Evolutionary conservation across 2,329 filamentous ascomycete genomes (phyloP).

Genomic region (Fonsecaea multimorphosa): DNA sequence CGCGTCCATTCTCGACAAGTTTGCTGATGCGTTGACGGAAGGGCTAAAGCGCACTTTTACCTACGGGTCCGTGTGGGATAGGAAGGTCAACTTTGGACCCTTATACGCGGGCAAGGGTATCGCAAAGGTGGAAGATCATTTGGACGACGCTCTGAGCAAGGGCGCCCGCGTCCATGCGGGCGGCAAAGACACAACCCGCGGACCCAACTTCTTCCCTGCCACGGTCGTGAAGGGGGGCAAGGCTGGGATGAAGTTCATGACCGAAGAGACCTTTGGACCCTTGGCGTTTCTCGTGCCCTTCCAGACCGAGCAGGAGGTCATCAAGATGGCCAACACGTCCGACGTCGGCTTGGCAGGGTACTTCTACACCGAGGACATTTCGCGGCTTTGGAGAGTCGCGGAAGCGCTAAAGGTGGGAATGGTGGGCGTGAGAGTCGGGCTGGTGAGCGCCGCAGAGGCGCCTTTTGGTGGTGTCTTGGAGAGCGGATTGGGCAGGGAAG

Average conservation of each 20-base stretch:
- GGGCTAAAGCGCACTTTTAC: conserved; percentile 74
- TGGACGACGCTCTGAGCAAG: conserved; percentile 79
- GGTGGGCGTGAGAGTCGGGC: conserved; percentile 72
- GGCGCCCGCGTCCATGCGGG: conserved; percentile 71
- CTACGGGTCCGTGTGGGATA: conserved; percentile 77
- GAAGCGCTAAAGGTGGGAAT: conserved; percentile 61
- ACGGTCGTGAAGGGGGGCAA: conserved; percentile 79
- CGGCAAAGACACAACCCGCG: conserved; percentile 48
- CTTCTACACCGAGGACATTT: conserved; percentile 72
- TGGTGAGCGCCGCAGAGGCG: conserved; percentile 60
- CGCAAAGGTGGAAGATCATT: conserved; percentile 74
- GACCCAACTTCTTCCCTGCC: conserved; percentile 84
- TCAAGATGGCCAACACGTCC: conserved; percentile 43
- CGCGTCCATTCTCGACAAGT: conserved; percentile 78
- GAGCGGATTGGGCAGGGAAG: conserved; percentile 80
- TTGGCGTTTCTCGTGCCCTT: conserved; percentile 71
- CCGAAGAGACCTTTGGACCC: conserved; percentile 89
- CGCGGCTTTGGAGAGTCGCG: conserved; percentile 64
- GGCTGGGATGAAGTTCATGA: conserved; percentile 82
- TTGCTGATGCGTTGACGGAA: conserved; percentile 71
- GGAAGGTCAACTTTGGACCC: conserved; percentile 78
- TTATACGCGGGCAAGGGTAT: conserved; percentile 80
- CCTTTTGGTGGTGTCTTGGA: conserved; percentile 82
- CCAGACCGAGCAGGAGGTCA: conserved; percentile 43
- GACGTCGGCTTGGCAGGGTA: conserved; percentile 42